Conservation (phyloP, 164 flowering plant genomes). For the Macadamia integrifolia region DNA sequence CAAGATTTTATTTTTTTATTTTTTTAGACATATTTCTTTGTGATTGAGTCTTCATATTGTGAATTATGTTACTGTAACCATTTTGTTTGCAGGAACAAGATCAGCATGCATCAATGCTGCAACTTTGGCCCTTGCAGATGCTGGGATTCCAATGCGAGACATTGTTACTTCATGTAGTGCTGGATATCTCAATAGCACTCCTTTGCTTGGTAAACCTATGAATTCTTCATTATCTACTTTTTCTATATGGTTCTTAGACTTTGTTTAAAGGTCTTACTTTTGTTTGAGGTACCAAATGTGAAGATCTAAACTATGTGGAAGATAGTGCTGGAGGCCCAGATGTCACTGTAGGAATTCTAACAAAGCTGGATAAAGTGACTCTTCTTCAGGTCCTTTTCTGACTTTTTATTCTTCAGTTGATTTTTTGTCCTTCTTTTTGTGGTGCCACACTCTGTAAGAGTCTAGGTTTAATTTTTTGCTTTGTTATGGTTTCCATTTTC, state of each 20-base stretch:
- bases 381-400: conserved; percentile 72
- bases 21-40: neutral
- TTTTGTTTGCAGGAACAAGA: conserved; percentile 65
- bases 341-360: conserved; percentile 81
- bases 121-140: conserved; percentile 96
- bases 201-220: conserved; percentile 66
- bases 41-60: neutral
- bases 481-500: neutral
- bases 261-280: neutral
- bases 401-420: neutral
- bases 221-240: neutral
- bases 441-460: neutral
- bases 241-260: neutral
- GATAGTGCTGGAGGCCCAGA: conserved; percentile 99
- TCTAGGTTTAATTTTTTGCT: neutral
- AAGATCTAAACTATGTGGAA: conserved; percentile 88
- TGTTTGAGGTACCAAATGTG: neutral
- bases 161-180: conserved; percentile 89
- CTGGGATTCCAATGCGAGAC: conserved; percentile 97
- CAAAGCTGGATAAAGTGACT: conserved; percentile 82
- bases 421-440: neutral
- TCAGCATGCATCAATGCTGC: conserved; percentile 99
- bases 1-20: neutral
- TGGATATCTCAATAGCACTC: conserved; percentile 85
- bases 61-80: neutral